Base-by-base conservation (phyloP, 331 rosid species). In the Telfairia occidentalis region DNA sequence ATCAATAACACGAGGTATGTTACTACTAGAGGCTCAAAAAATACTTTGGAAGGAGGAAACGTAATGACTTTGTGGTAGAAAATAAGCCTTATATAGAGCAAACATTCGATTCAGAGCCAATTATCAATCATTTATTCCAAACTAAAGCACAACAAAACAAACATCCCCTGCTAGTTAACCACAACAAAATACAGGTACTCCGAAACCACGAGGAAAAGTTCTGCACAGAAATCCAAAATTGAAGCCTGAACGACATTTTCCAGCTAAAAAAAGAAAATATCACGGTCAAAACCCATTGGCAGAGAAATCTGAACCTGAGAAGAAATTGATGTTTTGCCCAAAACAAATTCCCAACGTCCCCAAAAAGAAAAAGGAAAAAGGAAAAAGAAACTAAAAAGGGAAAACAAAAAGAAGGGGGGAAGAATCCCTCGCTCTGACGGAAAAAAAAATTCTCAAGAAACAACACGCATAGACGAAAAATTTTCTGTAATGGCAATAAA, bases 1-100 rank as follows among this genome's bases (percentile, higher is more conserved):
- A 85, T 74, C 67, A 84, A 43, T 38, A 84, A 86, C 69, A 74
- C 18, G 29, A 21, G 15, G 10, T 46, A 55, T 34, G 52, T 24
- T 72, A 58, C 26, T 5, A 48, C 5, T n/a, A 19, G 37, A 5
- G 16, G 63, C 29, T 18, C n/a, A 2, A 59, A n/a, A 16, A 54
- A 9, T 7, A 52, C 28, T 19, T 40, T 15, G 19, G 5, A n/a
- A 21, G 73, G 34, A 42, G 26, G 40, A 29, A 54, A 30, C 32
- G 5, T 18, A 19, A 37, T 66, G 30, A 23, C 16, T 37, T 67
- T 40, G 53, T 10, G 46, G 53, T 67, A 24, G 52, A 40, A 12
- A 23, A 19, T 12, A 11, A 40, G 28, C 5, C 11, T 24, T 7
- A 52, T 1, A 34, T 30, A 37, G 26, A 34, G 53, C 28, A 24